Percentiles rank a stretch among this genome's conserved stretches.
These are phyloP conservation scores for Metschnikowia dekortorum DNA, from an alignment of 805 yeast genomes.

Conservation along the genomic window DNA sequence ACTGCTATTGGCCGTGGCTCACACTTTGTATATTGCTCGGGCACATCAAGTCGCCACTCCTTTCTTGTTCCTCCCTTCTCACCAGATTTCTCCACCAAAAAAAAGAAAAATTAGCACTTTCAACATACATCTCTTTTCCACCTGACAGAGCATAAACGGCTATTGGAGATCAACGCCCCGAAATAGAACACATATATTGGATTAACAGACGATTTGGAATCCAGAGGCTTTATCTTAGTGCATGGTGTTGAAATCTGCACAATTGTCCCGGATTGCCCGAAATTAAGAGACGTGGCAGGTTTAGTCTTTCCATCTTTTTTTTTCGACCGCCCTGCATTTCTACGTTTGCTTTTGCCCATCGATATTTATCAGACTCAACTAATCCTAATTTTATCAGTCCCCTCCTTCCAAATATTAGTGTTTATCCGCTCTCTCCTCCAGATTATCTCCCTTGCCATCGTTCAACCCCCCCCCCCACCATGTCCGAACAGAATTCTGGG, in stretches of 20 bases:
- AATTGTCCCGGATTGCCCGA: background rate
- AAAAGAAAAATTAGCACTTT: slow-evolving; percentile 4
- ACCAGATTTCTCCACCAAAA: slow-evolving; percentile 2
- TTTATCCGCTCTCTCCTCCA: background rate
- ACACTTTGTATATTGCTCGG: background rate
- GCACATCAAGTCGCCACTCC: slow-evolving; percentile 1
- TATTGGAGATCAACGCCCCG: background rate
- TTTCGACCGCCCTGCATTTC: background rate
- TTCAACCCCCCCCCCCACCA: background rate
- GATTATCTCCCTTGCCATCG: background rate
- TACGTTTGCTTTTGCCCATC: background rate
- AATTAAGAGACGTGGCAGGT: slow-evolving; percentile 1
- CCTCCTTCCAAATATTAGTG: background rate
- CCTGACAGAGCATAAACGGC: slow-evolving; percentile 1
- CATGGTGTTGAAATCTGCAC: background rate
- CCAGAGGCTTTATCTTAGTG: background rate
- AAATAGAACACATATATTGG: background rate
- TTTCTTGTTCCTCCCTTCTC: slow-evolving; percentile 4
- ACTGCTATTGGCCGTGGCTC: background rate
- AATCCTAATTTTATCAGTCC: background rate
- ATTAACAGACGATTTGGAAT: background rate
- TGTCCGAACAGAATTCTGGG: slow-evolving; percentile 13
- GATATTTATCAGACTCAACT: background rate
- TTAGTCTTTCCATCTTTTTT: background rate
- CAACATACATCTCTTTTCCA: slow-evolving; percentile 3